These are phyloP conservation scores for Lenwebbia sp. DNA, from an alignment of 345 rosid species.

Conservation along the genomic window DNA sequence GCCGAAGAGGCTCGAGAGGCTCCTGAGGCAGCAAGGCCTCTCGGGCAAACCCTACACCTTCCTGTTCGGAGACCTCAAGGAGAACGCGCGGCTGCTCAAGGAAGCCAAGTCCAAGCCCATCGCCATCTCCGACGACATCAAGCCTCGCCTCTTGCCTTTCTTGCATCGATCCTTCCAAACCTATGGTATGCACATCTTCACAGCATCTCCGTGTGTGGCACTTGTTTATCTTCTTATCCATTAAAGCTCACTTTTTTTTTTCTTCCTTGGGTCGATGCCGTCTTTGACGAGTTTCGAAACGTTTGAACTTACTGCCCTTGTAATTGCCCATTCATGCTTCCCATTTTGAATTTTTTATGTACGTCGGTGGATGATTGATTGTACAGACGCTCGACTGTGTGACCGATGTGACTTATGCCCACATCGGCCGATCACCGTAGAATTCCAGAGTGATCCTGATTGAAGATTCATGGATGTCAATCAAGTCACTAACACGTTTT, in stretches of 20 bases:
- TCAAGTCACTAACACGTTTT: too few species aligned
- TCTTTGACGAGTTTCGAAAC: background rate
- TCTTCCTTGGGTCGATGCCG: background rate
- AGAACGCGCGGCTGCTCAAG: background rate
- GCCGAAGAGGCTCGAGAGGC: constrained; percentile 5
- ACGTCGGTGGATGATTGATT: too few species aligned
- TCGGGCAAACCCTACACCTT: background rate
- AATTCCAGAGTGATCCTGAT: too few species aligned
- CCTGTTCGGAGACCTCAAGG: constrained; percentile 3
- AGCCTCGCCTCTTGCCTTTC: constrained; percentile 1
- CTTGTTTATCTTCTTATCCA: background rate
- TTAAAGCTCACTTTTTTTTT: background rate
- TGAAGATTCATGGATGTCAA: too few species aligned
- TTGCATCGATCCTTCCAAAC: background rate
- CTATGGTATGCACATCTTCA: background rate
- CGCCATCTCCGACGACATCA: background rate
- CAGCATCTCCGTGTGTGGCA: background rate
- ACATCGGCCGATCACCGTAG: too few species aligned
- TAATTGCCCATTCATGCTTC: background rate
- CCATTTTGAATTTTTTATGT: too few species aligned
- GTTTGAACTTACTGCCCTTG: background rate
- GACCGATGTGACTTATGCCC: too few species aligned
- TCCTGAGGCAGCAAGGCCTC: constrained; percentile 5
- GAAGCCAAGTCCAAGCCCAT: constrained; percentile 1
- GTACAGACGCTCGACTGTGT: too few species aligned